These are phyloP conservation scores for Mallotus repandus DNA, from an alignment of 441 rosid genomes.

Conservation along the genomic window DNA sequence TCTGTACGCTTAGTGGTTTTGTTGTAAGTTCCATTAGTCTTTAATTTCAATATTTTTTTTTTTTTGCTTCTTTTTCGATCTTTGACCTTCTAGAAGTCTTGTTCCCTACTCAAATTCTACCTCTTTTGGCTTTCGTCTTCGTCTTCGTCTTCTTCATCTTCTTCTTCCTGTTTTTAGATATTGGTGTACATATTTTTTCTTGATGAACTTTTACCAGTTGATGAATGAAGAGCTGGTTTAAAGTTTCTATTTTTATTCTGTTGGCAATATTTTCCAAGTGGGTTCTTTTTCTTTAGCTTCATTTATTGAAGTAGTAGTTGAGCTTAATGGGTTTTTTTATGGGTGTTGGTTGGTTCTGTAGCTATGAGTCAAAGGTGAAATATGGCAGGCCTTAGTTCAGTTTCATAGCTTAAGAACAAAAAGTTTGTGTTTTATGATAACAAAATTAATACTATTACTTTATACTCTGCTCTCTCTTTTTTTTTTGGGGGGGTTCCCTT, in stretches of 20 bases:
- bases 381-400: slow-evolving; percentile 3
- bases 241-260: slow-evolving; percentile 1
- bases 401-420: slow-evolving; percentile 6
- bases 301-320: slow-evolving; percentile 22
- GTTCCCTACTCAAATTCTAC: slow-evolving; percentile 13
- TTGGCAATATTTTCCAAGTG: slow-evolving; percentile 14
- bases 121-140: background rate
- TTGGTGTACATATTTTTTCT: background rate
- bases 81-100: slow-evolving; percentile 38
- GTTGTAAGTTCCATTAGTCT: background rate
- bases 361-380: slow-evolving; percentile 38
- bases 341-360: slow-evolving; percentile 2
- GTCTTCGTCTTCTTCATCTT: background rate
- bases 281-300: slow-evolving; percentile 3
- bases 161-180: background rate
- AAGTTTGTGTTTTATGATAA: background rate
- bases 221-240: background rate
- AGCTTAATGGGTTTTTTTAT: slow-evolving; percentile 4
- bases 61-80: background rate
- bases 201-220: background rate
- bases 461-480: background rate
- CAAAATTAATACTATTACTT: background rate
- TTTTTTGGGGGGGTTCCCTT: no score
- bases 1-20: background rate
- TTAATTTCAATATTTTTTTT: background rate